A percentile compares a stretch with the other conserved stretches of the same genome.
Conservation (phyloP, 805 yeast genomes). For the Candida anglica region DNA sequence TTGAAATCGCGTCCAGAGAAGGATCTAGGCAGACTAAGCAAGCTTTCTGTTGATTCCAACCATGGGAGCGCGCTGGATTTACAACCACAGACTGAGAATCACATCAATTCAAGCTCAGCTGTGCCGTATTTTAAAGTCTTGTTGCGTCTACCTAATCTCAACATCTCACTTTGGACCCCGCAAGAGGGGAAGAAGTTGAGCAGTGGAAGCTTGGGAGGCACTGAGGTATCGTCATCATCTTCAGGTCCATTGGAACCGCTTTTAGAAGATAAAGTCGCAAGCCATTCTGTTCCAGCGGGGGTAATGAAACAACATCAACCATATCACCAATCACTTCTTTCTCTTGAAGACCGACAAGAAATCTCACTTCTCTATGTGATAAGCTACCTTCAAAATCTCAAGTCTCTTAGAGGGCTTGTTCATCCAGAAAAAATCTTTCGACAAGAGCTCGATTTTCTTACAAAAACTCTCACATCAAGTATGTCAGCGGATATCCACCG, state of each 20-base stretch:
- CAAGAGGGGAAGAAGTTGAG: constrained; percentile 4
- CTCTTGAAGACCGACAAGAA: constrained; percentile 22
- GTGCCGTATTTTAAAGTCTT: constrained; percentile 20
- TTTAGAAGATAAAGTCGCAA: too few relatives aligned
- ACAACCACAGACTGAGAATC: too few relatives aligned
- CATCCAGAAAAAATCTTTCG: constrained; percentile 10
- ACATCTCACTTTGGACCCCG: constrained; percentile 3
- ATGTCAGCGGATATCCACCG: constrained; percentile 19
- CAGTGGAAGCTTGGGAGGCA: too few relatives aligned
- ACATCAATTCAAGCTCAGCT: constrained; percentile 12
- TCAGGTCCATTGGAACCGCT: too few relatives aligned
- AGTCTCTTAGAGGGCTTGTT: constrained; percentile 13
- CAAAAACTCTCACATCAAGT: constrained; percentile 14
- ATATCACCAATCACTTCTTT: too few relatives aligned
- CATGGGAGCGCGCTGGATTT: too few relatives aligned
- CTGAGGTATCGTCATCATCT: neutral
- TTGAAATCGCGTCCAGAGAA: constrained; percentile 10
- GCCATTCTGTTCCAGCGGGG: too few relatives aligned
- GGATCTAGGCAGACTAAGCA: constrained; percentile 2
- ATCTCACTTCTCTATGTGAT: constrained; percentile 23
- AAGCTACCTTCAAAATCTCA: constrained; percentile 17
- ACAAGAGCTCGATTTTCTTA: constrained; percentile 15
- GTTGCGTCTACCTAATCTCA: constrained; percentile 18
- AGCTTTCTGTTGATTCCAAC: too few relatives aligned
- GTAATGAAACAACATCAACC: too few relatives aligned